These are phyloP conservation scores for Cyberlindnera japonica DNA, from an alignment of 805 yeast genomes.

Conservation along the genomic window DNA sequence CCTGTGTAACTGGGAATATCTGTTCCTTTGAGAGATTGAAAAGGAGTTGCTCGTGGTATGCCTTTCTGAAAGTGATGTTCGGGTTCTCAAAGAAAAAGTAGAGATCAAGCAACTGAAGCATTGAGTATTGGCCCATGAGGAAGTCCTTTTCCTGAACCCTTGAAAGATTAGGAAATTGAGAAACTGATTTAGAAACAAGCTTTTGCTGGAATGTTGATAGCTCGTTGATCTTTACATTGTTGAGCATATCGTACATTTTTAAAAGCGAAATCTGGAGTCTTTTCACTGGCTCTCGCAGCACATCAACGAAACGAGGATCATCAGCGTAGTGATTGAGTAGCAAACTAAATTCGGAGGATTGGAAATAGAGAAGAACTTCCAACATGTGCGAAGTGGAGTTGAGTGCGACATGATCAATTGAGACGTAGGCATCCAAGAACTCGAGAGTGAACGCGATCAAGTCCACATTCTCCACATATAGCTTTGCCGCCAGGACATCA, in stretches of 20 bases:
- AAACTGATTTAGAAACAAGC: conserved; percentile 12
- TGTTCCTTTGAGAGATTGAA: conserved; percentile 57
- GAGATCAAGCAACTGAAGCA: conserved; percentile 51
- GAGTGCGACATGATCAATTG: conserved; percentile 18
- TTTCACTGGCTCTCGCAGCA: conserved; percentile 10
- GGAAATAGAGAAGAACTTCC: conserved; percentile 43
- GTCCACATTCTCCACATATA: conserved; percentile 23
- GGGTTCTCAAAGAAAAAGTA: conserved; percentile 52
- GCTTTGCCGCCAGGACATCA: conserved; percentile 18
- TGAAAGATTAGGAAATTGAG: conserved; percentile 17
- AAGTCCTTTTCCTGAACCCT: conserved; percentile 19
- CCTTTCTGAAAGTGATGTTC: conserved; percentile 57
- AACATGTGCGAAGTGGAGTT: conserved; percentile 31
- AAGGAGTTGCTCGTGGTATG: conserved; percentile 59
- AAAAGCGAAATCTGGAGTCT: conserved; percentile 11
- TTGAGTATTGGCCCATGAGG: conserved; percentile 42
- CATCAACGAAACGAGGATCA: conserved; percentile 25
- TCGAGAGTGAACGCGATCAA: conserved; percentile 19
- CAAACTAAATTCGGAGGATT: conserved; percentile 43
- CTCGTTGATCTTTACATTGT: conserved; percentile 16
- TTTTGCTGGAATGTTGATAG: conserved; percentile 21
- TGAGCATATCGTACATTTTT: conserved; percentile 14
- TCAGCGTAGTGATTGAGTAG: conserved; percentile 40
- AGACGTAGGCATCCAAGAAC: conserved; percentile 22
- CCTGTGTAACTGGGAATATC: conserved; percentile 32